These are phyloP conservation scores for Fraxinus pennsylvanica DNA, from an alignment of 257 asterid genomes.

Conservation along the genomic window DNA sequence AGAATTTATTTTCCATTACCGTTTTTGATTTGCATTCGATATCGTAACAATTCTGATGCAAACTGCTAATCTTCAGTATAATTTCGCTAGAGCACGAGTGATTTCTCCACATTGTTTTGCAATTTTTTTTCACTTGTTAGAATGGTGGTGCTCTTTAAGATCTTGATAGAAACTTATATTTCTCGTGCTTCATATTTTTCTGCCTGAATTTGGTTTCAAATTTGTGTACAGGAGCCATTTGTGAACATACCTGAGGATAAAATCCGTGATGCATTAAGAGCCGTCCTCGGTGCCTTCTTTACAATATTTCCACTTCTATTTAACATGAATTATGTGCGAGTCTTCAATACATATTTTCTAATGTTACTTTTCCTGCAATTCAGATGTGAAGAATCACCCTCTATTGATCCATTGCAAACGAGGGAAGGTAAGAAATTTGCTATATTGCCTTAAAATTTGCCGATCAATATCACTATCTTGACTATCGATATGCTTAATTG, in stretches of 20 bases:
- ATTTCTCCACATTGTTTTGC: no score
- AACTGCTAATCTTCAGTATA: no score
- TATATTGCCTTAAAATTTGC: neutral
- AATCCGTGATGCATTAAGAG: conserved; percentile 72
- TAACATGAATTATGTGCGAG: neutral
- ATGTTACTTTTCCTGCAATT: conserved; percentile 11
- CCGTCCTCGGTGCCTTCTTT: conserved; percentile 49
- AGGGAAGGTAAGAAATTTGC: conserved; percentile 59
- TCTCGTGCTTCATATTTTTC: neutral
- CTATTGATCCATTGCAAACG: conserved; percentile 81
- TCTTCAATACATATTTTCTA: neutral
- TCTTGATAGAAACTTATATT: neutral
- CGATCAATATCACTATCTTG: neutral
- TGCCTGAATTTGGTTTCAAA: conserved; percentile 4
- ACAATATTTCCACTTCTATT: neutral
- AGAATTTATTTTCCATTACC: no score
- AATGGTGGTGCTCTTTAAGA: no score
- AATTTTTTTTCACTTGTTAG: no score
- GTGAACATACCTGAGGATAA: conserved; percentile 79
- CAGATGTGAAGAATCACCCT: conserved; percentile 78
- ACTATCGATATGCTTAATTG: neutral
- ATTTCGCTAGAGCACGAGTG: no score
- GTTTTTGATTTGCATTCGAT: no score
- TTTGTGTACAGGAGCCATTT: conserved; percentile 66
- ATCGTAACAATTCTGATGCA: no score